A percentile compares a stretch with the other conserved stretches of the same genome.
These are phyloP conservation scores for Eremochloa ophiuroides DNA, from an alignment of 176 grass and related monocot genomes.

Conservation along the genomic window DNA sequence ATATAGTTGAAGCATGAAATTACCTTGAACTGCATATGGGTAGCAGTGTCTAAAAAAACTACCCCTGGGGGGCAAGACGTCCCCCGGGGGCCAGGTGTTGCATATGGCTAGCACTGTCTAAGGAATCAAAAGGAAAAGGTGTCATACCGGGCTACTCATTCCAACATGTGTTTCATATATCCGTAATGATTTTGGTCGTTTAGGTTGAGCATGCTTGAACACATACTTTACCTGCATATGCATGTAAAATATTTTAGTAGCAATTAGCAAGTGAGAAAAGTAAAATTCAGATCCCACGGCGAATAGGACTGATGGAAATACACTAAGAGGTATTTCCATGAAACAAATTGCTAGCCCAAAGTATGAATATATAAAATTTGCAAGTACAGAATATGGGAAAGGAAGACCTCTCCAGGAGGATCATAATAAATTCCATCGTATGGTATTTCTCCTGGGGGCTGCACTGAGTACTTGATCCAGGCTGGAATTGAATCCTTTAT, in stretches of 20 bases:
- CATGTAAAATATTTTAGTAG: slow-evolving; percentile 27
- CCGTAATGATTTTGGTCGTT: slow-evolving; percentile 83
- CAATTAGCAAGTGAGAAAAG: not conserved
- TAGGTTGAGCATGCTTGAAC: slow-evolving; percentile 88
- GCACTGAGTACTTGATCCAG: slow-evolving; percentile 95
- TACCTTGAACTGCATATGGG: slow-evolving; percentile 10
- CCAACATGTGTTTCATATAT: slow-evolving; percentile 99
- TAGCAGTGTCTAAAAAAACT: not conserved
- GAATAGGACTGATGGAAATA: not conserved
- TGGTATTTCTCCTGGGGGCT: slow-evolving; percentile 75
- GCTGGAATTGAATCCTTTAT: slow-evolving; percentile 98
- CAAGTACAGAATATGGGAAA: not conserved
- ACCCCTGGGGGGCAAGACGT: not conserved
- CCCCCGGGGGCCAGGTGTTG: not conserved
- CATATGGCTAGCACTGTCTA: not conserved
- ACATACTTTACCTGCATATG: slow-evolving; percentile 81
- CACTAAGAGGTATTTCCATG: not conserved
- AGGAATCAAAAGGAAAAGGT: slow-evolving; percentile 20
- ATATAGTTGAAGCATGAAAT: slow-evolving; percentile 2
- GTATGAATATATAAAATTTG: not conserved
- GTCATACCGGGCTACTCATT: slow-evolving; percentile 92
- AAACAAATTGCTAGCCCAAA: slow-evolving; percentile 19
- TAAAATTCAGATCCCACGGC: not conserved
- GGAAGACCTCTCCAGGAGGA: slow-evolving; percentile 68
- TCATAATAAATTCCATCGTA: slow-evolving; percentile 98